Conservation (phyloP, 2,329 filamentous ascomycete species). For the Bretziella fagacearum region DNA sequence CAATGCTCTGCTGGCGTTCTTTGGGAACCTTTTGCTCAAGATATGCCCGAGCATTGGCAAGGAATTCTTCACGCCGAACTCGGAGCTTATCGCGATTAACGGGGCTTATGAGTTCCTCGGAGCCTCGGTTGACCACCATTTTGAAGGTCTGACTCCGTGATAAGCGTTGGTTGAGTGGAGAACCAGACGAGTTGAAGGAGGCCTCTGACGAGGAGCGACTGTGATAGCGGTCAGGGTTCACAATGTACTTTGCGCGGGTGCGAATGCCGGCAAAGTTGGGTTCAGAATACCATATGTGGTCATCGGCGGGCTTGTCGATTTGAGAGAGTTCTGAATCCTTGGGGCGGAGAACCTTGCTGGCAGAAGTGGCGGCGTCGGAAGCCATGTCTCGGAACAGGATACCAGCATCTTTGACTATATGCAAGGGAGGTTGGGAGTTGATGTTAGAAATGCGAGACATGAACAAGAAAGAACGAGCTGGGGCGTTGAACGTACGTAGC, state of each 20-base stretch:
- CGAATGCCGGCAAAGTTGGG: conserved; percentile 57
- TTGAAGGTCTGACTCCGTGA: conserved; percentile 34
- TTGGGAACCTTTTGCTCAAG: conserved; percentile 73
- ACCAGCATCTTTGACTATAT: conserved; percentile 54
- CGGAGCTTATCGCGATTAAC: conserved; percentile 25
- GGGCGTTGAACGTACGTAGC: conserved; percentile 46
- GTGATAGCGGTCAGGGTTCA: conserved; percentile 43
- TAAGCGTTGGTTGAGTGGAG: background rate
- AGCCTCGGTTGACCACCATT: conserved; percentile 19
- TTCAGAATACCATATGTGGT: conserved; percentile 86
- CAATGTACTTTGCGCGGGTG: conserved; percentile 51
- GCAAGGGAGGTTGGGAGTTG: conserved; percentile 14
- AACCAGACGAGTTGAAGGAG: background rate
- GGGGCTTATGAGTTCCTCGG: background rate
- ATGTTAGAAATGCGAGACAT: conserved; percentile 8
- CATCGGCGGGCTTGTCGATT: conserved; percentile 69
- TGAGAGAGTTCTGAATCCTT: conserved; percentile 57
- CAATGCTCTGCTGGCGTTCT: conserved; percentile 80
- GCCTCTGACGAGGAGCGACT: conserved; percentile 29
- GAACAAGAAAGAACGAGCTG: background rate
- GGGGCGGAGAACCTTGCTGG: conserved; percentile 59
- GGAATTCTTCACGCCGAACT: conserved; percentile 28
- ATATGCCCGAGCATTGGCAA: conserved; percentile 48
- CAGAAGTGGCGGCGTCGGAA: conserved; percentile 70
- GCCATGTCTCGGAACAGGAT: conserved; percentile 78